These are phyloP conservation scores for Periconia digitata DNA, from an alignment of 2,329 filamentous ascomycete genomes.

Conservation along the genomic window DNA sequence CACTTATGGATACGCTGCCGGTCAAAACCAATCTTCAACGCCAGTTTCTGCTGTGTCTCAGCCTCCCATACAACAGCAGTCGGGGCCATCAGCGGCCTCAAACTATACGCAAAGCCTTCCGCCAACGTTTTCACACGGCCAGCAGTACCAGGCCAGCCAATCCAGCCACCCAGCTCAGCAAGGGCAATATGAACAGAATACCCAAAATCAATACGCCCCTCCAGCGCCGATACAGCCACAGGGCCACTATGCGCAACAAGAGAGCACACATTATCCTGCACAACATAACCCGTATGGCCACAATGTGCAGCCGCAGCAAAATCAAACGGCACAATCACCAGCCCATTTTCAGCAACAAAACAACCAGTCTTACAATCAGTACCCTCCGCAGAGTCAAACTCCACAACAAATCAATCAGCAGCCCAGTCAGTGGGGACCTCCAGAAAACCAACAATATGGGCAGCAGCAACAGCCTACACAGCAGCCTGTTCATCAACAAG, in stretches of 20 bases:
- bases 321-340: slow-evolving; percentile 7
- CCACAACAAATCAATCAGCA: slow-evolving; percentile 6
- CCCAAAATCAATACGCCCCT: slow-evolving; percentile 15
- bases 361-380: slow-evolving; percentile 8
- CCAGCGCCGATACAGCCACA: slow-evolving; percentile 14
- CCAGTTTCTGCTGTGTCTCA: slow-evolving; percentile 23
- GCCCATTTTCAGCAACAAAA: slow-evolving; percentile 13
- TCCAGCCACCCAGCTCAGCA: slow-evolving; percentile 12
- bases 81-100: too few relatives aligned
- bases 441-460: slow-evolving; percentile 11
- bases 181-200: slow-evolving; percentile 15
- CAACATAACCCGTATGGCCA: slow-evolving; percentile 19
- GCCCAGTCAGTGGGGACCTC: slow-evolving; percentile 19
- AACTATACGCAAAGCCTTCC: slow-evolving; percentile 36
- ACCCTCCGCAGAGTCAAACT: slow-evolving; percentile 7
- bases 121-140: slow-evolving; percentile 25
- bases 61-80: too few relatives aligned
- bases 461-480: slow-evolving; percentile 14
- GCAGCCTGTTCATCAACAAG: slow-evolving; percentile 16
- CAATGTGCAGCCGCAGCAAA: slow-evolving; percentile 13
- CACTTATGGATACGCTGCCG: too few relatives aligned
- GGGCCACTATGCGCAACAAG: slow-evolving; percentile 14
- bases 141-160: slow-evolving; percentile 25
- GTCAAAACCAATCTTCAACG: slow-evolving; percentile 17
- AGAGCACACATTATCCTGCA: slow-evolving; percentile 2